Evolutionary conservation across 1,284 basidiomycete genomes (phyloP), one percentile per base, ranked within the genome.

Genomic region (Violaceomyces palustris): DNA sequence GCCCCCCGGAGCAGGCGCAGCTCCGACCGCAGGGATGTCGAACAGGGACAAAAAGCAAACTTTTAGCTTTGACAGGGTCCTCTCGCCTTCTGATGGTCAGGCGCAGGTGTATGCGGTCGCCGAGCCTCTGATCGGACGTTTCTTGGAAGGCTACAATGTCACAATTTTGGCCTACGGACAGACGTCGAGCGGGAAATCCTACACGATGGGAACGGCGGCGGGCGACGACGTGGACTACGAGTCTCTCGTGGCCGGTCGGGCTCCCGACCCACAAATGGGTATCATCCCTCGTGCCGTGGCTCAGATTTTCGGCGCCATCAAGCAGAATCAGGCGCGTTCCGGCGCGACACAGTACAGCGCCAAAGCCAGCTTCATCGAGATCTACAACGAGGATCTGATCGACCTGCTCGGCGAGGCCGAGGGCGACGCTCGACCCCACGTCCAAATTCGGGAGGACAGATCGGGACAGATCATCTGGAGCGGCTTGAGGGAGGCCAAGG

Each of bases 111-210:
- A 88, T 75, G 80, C 81, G 6, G 88, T 87, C 19, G 88, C 90
- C 6, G 82, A 84, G 46, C 86, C 88, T 19, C 83, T 94, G 59
- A 81, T 97, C 53, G 83, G 85, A 23, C 86, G 88, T 56, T 98
- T 97, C 74, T 73, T 96, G 35, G 88, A 92, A 67, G 93, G 93
- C 10, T 93, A 91, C 77, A 98, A 98, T 76, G 93, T 91, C 56
- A 98, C 94, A 28, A 86, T 98, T 53, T 82, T 98, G 51, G 93
- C 93, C 41, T 98, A 98, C 76, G 93, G 94, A 11, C 94, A 98
- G 73, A 98, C 93, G 0, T 89, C 87, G 56, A 91, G 87, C 53
- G 93, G 93, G 39, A 98, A 97, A 78, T 93, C 89, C 0, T 93
- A 90, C 75, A 91, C 91, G 24, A 97, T 97, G 93, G 79, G 79